Percentiles rank a stretch among this genome's conserved stretches.
These are phyloP conservation scores for Fusarium domesticum DNA, from an alignment of 2,329 filamentous ascomycete genomes.

Conservation along the genomic window DNA sequence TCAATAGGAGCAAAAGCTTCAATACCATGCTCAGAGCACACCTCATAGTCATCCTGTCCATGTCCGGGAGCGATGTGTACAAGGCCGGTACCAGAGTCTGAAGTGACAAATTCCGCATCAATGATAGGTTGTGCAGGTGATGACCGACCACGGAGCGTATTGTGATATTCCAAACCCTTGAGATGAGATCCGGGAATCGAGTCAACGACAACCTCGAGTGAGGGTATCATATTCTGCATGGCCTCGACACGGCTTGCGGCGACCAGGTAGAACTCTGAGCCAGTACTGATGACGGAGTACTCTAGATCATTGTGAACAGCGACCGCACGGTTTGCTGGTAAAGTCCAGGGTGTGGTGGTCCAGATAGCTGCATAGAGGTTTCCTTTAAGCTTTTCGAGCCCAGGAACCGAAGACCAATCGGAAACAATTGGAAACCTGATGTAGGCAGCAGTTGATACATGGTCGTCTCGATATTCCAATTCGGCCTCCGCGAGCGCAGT, in stretches of 20 bases:
- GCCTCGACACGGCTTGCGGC: constrained; percentile 67
- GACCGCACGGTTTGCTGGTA: constrained; percentile 89
- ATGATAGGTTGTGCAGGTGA: constrained; percentile 67
- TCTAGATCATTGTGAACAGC: constrained; percentile 72
- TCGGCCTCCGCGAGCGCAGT: constrained; percentile 83
- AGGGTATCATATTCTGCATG: constrained; percentile 49
- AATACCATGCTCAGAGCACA: constrained; percentile 69
- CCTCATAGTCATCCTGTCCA: constrained; percentile 93
- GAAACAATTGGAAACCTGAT: constrained; percentile 70
- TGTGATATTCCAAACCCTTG: constrained; percentile 63
- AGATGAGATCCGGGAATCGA: constrained; percentile 65
- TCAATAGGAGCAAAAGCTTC: constrained; percentile 79
- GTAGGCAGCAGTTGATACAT: constrained; percentile 70
- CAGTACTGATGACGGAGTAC: constrained; percentile 65
- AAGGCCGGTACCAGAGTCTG: constrained; percentile 88
- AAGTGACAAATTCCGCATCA: constrained; percentile 83
- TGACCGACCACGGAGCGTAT: constrained; percentile 61
- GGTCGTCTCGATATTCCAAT: constrained; percentile 76
- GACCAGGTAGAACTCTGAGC: constrained; percentile 62
- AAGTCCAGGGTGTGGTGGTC: constrained; percentile 98
- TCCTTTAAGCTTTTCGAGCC: constrained; percentile 40
- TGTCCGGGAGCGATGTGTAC: constrained; percentile 94
- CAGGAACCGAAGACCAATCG: constrained; percentile 32
- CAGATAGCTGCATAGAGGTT: constrained; percentile 81
- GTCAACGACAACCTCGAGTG: constrained; percentile 51